Evolutionary conservation across 164 flowering plant genomes (phyloP), one percentile per base, ranked within the genome.

Genomic region (Annona cherimola): DNA sequence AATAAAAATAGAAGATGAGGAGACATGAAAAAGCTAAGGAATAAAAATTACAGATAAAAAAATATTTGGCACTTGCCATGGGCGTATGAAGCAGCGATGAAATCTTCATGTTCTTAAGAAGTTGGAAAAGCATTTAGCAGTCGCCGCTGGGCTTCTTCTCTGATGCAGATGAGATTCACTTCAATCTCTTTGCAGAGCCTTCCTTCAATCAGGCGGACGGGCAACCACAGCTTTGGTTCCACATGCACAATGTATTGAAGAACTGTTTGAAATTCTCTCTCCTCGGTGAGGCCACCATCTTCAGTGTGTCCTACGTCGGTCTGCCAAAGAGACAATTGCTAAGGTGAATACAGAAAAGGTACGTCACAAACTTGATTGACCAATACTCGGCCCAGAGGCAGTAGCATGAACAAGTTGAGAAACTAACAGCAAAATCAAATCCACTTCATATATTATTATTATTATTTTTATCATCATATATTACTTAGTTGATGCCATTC

Each of bases 181-280:
- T 84, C 80, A 62, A 92, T 85, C 86, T 89, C 97, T 63, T 75
- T 82, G 82, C 89, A 82, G 73, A 92, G 84, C 70, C 90, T 83
- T 63, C 91, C 92, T 83, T 92, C 92, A 59, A 92, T 83, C 20
- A 92, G 90, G 44, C 76, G 69, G 41, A 92, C 90, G n/a, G 95
- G 95, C 79, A 92, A 80, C 95, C 93, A 89, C 61, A 81, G 57
- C 80, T 90, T 90, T 8, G 97, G 95, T 79, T 81, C 81, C 74
- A 92, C 95, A 71, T 85, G 83, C 60, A 92, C 95, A 18, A 73
- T 45, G 74, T 92, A 90, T 0, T 80, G 76, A 68, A 92, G 93
- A 43, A 81, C 83, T 39, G 92, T 83, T 46, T 72, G 71, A 69
- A 61, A 77, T 45, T 80, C 80, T 81, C 80, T 75, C 45, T 20